Evolutionary conservation across 2,329 filamentous ascomycete species (phyloP).

Genomic region (Claviceps pusilla): DNA sequence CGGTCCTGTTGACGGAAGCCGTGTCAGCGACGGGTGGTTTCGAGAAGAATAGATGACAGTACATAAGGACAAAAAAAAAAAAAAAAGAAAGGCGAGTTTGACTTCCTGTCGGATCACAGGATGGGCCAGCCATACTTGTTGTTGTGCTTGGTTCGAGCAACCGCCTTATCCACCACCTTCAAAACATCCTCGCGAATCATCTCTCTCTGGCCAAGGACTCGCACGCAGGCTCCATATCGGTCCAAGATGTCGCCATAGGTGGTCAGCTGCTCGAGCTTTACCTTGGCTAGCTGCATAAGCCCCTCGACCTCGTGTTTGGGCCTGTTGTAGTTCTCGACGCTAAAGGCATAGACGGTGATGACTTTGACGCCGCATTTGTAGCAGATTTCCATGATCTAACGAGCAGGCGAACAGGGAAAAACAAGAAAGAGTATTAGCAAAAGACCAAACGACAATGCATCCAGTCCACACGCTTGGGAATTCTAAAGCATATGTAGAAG

Average conservation of each 20-base stretch:
- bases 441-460: background rate
- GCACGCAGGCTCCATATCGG: conserved; percentile 76
- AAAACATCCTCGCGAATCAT: conserved; percentile 77
- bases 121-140: conserved; percentile 42
- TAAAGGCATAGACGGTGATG: conserved; percentile 96
- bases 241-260: conserved; percentile 90
- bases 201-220: conserved; percentile 70
- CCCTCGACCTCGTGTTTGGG: conserved; percentile 94
- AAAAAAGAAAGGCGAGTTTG: background rate
- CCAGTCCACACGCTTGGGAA: background rate
- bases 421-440: background rate
- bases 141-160: conserved; percentile 76
- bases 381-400: conserved; percentile 82
- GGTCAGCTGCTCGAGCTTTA: conserved; percentile 79
- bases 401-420: background rate
- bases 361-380: conserved; percentile 95
- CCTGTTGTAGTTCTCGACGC: conserved; percentile 96
- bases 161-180: conserved; percentile 72
- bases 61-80: too few species aligned
- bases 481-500: background rate
- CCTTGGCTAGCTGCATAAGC: conserved; percentile 93
- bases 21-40: background rate
- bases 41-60: background rate
- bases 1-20: conserved; percentile 24
- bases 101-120: background rate